Percentiles rank a stretch among this genome's conserved stretches.
phyloP scores from a whole-genome alignment of 1,139 yeast species.

The Geotrichum carabidarum region DNA sequence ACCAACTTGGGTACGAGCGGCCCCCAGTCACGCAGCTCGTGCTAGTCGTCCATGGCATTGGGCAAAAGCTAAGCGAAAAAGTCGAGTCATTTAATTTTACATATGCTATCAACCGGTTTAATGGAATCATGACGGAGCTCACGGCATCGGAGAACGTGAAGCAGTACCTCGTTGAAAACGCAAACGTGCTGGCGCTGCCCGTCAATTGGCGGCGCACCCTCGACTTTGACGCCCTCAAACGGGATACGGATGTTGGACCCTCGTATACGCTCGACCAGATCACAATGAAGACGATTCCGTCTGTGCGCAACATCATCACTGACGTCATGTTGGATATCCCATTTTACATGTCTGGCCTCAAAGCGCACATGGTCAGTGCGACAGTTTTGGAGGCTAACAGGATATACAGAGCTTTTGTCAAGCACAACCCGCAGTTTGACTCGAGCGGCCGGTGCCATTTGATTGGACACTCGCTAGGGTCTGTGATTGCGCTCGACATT shows the following conservation, averaged over 20 bases:
- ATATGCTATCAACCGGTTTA: slow-evolving; percentile 70
- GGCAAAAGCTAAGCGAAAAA: slow-evolving; percentile 76
- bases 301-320: slow-evolving; percentile 71
- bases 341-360: slow-evolving; percentile 74
- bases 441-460: slow-evolving; percentile 64
- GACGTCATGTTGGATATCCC: slow-evolving; percentile 84
- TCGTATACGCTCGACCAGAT: slow-evolving; percentile 67
- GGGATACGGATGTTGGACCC: slow-evolving; percentile 16
- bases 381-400: slow-evolving; percentile 69
- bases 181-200: slow-evolving; percentile 37
- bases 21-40: slow-evolving; percentile 50
- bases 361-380: slow-evolving; percentile 55
- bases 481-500: slow-evolving; percentile 77
- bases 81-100: slow-evolving; percentile 81
- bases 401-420: slow-evolving; percentile 54
- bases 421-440: slow-evolving; percentile 62
- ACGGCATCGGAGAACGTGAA: slow-evolving; percentile 29
- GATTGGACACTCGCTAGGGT: slow-evolving; percentile 88
- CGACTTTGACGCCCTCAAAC: slow-evolving; percentile 33
- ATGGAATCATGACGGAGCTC: slow-evolving; percentile 41
- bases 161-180: slow-evolving; percentile 25
- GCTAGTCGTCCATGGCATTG: slow-evolving; percentile 88
- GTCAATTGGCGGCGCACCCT: slow-evolving; percentile 41
- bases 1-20: slow-evolving; percentile 29
- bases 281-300: slow-evolving; percentile 73